Base-by-base conservation (phyloP, 2,329 filamentous ascomycete genomes). In the Colletotrichum sp. region DNA sequence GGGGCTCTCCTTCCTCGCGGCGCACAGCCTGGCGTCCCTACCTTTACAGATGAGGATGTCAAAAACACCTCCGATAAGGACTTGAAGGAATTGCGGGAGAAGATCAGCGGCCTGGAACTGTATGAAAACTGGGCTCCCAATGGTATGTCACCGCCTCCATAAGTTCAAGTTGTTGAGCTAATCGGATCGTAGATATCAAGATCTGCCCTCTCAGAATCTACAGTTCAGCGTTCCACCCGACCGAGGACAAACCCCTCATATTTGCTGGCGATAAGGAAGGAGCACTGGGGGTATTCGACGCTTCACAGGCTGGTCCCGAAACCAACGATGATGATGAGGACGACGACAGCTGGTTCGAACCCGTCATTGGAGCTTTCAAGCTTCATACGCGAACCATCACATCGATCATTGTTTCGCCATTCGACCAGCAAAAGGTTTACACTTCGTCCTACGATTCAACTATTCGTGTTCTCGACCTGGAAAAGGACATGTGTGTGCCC, bases 261-360 rank as follows among this genome's bases (percentile, higher is more conserved):
- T 97, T 99, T 80, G 96, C 96, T 0, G 96, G 96, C 13, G 97
- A 99, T 79, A 99, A 99, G 81, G 90, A 97, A 76, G 96, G 97
- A 2, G 94, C 95, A 29, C 88, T 98, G 72, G 97, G 97, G 1
- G 91, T 99, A 1, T 96, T 98, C 69, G 96, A 99, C 80, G 95
- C 93, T 2, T 96, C 94, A 0, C 95, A 97, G 77, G 89, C 90
- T 4, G 85, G 86, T 61, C 81, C 86, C 76, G 82, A 87, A 77
- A 84, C 87, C n/a, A 85, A 89, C 7, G 90, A 91, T 11, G 92
- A 94, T 6, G 92, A 94, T 33, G 93, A 94, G 11, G 93, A 94
- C 3, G 88, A 88, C 84, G 89, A 13, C 86, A 29, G 27, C 13
- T 71, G 67, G 71, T 61, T 92, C 0, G 91, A 95, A 43, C 96